Base-by-base conservation (phyloP, 106 monocot genomes). In the Posidonia australis region DNA sequence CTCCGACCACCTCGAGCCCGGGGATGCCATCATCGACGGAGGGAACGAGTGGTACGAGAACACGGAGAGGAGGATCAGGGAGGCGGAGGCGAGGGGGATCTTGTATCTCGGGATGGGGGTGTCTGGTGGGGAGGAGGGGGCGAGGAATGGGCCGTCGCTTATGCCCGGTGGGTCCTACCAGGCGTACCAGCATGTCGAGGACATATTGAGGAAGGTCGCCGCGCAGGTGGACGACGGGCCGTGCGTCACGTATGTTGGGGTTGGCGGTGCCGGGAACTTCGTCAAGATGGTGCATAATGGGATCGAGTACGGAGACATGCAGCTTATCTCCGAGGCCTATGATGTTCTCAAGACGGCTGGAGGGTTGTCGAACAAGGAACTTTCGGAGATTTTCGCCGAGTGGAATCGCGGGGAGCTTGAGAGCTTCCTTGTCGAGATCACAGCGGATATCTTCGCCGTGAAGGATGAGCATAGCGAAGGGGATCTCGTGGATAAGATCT, bases 41-140 rank as follows among this genome's bases (percentile, higher is more conserved):
- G 72, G 72, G 6, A 73, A 73, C 56, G 72, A 73, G 20, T 73
- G 72, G 72, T 73, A 73, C 16, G 72, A 73, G 72, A 73, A 73
- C 72, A 73, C 72, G 10, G 72, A 73, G 65, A 54, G 72, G 26
- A 64, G 72, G 21, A 65, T 45, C 14, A 65, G 65, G 28, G 72
- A 55, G 17, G 21, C 57, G 64, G 56, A 27, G 1, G 55, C 55
- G 54, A 36, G 31, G 1, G 72, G 72, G 12, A 46, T 73, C 12
- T 65, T 73, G 26, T 73, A 73, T 26, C 72, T 73, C 56, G 72
- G 72, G 19, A 73, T 73, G 72, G 72, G 72, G 19, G 72, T 73
- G 11, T 73, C 72, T 25, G 72, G 72, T 46, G 72, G 72, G 18
- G 72, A 73, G 57, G 72, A 73, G 16, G 72, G 72, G 44, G 72